Percentiles rank a stretch among this genome's conserved stretches.
phyloP scores from a whole-genome alignment of 352 stramenopile genomes.

The Phytophthora rubi region DNA sequence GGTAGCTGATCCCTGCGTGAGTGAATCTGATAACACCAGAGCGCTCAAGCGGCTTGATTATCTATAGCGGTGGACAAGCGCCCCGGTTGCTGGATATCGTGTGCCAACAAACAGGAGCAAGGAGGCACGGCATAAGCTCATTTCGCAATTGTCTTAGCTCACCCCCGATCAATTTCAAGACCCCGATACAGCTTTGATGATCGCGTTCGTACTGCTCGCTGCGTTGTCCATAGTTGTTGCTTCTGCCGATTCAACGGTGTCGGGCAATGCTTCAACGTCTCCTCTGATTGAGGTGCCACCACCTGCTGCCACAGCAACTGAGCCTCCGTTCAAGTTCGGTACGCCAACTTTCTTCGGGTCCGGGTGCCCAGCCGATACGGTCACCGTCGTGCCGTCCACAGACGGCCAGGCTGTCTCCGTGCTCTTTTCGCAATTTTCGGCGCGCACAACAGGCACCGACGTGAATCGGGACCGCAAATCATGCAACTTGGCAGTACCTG shows the following conservation, averaged over 20 bases:
- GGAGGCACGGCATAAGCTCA: not conserved
- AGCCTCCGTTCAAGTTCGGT: constrained; percentile 32
- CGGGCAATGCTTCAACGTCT: not conserved
- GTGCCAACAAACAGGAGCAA: not conserved
- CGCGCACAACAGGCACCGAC: constrained; percentile 31
- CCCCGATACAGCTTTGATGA: not conserved
- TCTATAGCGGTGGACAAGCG: not conserved
- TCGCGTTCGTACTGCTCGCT: not conserved
- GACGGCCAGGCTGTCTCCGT: constrained; percentile 39
- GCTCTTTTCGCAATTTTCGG: constrained; percentile 39
- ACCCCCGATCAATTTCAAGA: not conserved
- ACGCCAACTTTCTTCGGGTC: constrained; percentile 39
- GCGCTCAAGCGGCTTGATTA: not conserved
- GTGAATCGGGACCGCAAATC: constrained; percentile 46
- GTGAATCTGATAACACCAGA: not conserved
- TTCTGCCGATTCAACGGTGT: not conserved
- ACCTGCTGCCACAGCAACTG: constrained; percentile 4
- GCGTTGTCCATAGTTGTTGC: not conserved
- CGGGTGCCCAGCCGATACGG: constrained; percentile 28
- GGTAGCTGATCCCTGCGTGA: not conserved
- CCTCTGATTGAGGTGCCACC: not conserved
- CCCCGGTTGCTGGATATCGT: not conserved
- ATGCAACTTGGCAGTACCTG: constrained; percentile 50
- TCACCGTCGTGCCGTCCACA: constrained; percentile 36
- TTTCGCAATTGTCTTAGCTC: not conserved